Evolutionary conservation across 176 grass and related monocot genomes (phyloP).

Genomic region (Saccharum spontaneum): DNA sequence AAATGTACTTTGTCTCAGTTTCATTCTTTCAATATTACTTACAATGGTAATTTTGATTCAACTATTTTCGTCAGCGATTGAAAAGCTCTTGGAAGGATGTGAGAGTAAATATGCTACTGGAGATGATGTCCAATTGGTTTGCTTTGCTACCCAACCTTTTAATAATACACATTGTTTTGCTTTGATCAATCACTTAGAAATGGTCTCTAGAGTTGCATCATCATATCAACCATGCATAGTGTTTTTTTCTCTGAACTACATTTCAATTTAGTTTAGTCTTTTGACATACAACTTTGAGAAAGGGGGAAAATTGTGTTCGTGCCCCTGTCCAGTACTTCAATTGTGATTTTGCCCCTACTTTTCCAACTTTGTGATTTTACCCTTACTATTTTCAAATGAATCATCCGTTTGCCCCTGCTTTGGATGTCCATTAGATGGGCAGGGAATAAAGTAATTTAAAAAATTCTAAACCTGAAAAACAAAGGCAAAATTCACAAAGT

Average conservation of each 20-base stretch:
- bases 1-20: not conserved
- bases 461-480: too few species aligned
- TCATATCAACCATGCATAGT: not conserved
- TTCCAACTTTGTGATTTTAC: too few species aligned
- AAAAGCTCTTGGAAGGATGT: conserved; percentile 68
- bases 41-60: not conserved
- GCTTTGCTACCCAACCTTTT: conserved; percentile 30
- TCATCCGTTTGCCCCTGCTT: too few species aligned
- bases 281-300: not conserved
- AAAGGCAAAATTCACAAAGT: too few species aligned
- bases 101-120: conserved; percentile 81
- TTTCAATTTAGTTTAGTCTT: not conserved
- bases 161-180: conserved; percentile 16
- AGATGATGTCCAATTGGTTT: conserved; percentile 79
- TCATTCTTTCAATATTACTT: not conserved
- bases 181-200: conserved; percentile 16
- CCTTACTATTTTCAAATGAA: too few species aligned
- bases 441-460: too few species aligned
- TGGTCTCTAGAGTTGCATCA: conserved; percentile 4
- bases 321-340: too few species aligned
- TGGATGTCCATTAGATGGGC: too few species aligned
- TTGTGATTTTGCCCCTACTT: too few species aligned
- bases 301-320: too few species aligned
- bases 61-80: conserved; percentile 53
- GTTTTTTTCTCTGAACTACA: not conserved